Evolutionary conservation across 352 stramenopile genomes (phyloP).

Genomic region (Phytophthora pini): DNA sequence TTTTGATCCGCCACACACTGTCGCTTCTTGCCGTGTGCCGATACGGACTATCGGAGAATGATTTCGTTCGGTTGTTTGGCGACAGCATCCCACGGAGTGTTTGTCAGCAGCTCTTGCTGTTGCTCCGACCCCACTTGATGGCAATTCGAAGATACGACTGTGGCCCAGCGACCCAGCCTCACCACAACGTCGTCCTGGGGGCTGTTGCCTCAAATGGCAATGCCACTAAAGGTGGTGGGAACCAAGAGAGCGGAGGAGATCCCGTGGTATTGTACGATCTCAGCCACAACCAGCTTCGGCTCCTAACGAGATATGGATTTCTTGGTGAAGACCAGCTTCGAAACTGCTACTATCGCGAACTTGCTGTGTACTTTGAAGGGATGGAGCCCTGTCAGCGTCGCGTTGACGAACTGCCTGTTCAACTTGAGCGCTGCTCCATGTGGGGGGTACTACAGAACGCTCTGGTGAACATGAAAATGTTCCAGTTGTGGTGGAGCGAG

Average conservation of each 20-base stretch:
- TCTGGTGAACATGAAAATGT: constrained; percentile 90
- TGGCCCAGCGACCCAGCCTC: constrained; percentile 12
- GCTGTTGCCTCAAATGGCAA: not conserved
- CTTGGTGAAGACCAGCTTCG: constrained; percentile 70
- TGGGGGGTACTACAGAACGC: constrained; percentile 70
- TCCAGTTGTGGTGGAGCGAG: constrained; percentile 84
- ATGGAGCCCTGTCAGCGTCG: constrained; percentile 75
- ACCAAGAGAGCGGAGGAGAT: constrained; percentile 26
- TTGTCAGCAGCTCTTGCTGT: constrained; percentile 47
- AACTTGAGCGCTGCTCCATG: constrained; percentile 74
- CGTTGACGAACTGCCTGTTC: constrained; percentile 82
- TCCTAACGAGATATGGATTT: constrained; percentile 78
- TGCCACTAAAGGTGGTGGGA: constrained; percentile 16
- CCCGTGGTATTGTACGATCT: constrained; percentile 72
- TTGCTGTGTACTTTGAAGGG: constrained; percentile 77
- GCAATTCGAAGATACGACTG: constrained; percentile 70
- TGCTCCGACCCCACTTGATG: constrained; percentile 77
- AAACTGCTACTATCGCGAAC: constrained; percentile 73
- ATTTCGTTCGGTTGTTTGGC: constrained; percentile 68
- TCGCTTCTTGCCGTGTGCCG: constrained; percentile 73
- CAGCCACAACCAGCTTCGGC: constrained; percentile 78
- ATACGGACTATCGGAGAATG: constrained; percentile 72
- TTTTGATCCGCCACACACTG: constrained; percentile 76
- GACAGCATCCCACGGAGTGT: constrained; percentile 51
- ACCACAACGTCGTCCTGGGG: not conserved